Evolutionary conservation across 176 grass and related monocot species (phyloP).

Genomic region (Hordeum marinum): DNA sequence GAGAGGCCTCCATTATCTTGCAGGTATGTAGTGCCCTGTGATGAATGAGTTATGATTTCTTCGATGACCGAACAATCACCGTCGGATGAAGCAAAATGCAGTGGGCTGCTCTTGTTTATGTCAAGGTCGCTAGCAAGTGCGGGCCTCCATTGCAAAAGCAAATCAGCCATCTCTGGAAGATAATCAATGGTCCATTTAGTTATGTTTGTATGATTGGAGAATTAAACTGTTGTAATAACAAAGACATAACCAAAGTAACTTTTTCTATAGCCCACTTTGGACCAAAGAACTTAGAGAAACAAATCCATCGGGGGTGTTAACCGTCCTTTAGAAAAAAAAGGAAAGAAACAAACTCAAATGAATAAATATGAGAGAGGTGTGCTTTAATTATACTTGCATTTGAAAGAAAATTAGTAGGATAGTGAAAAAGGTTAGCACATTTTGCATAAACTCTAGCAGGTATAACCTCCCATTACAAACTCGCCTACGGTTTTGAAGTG

Average conservation of each 20-base stretch:
- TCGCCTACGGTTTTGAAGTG: too few species aligned
- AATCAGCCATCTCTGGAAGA: constrained; percentile 26
- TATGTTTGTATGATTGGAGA: background rate
- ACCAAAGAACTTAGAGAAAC: background rate
- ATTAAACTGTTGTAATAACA: background rate
- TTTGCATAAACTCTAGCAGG: too few species aligned
- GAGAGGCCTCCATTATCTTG: constrained; percentile 22
- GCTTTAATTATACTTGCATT: background rate
- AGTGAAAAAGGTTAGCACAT: too few species aligned
- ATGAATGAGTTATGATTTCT: background rate
- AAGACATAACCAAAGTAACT: background rate
- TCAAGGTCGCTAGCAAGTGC: background rate
- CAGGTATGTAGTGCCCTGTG: background rate
- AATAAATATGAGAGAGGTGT: background rate
- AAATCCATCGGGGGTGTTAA: background rate
- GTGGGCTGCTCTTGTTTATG: constrained; percentile 11
- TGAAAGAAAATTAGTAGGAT: too few species aligned
- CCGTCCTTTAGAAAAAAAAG: background rate
- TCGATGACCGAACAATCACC: constrained; percentile 15
- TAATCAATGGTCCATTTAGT: background rate
- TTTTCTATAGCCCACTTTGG: too few species aligned
- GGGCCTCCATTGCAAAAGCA: constrained; percentile 39
- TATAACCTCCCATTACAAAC: too few species aligned
- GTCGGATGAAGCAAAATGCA: constrained; percentile 35
- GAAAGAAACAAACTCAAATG: too few species aligned